phyloP scores from a whole-genome alignment of 352 stramenopile genomes.

The Pythium biforme region DNA sequence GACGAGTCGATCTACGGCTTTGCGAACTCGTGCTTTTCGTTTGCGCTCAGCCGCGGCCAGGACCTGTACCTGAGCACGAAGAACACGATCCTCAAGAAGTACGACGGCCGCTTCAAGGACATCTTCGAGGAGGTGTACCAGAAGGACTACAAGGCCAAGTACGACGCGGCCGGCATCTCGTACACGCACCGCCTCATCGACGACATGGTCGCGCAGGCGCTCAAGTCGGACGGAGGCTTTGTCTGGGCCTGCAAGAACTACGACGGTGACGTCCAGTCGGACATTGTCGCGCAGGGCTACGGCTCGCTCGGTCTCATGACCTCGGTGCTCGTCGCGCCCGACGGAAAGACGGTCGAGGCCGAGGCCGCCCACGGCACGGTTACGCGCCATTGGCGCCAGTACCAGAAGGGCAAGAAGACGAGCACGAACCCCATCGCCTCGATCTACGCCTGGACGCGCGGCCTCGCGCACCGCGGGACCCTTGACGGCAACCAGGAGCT shows the following conservation, averaged over 20 bases:
- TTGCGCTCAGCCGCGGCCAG: constrained; percentile 60
- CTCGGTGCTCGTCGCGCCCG: constrained; percentile 74
- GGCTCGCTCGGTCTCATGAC: constrained; percentile 90
- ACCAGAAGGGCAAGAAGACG: constrained; percentile 88
- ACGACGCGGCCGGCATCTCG: constrained; percentile 66
- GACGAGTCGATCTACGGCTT: constrained; percentile 76
- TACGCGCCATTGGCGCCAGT: constrained; percentile 85
- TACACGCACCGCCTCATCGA: constrained; percentile 89
- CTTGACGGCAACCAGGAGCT: constrained; percentile 82
- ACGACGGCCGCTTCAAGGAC: constrained; percentile 88
- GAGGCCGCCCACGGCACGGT: constrained; percentile 89
- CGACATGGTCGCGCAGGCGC: constrained; percentile 88
- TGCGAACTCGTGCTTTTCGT: constrained; percentile 64
- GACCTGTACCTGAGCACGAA: constrained; percentile 88
- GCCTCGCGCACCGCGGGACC: constrained; percentile 80
- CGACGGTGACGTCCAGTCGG: constrained; percentile 89
- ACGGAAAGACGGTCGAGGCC: constrained; percentile 87
- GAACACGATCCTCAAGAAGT: constrained; percentile 91
- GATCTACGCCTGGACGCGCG: constrained; percentile 89
- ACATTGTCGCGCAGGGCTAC: constrained; percentile 88
- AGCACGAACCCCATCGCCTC: constrained; percentile 88
- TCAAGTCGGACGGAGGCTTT: constrained; percentile 89
- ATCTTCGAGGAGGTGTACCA: constrained; percentile 89
- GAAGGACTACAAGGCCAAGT: constrained; percentile 71
- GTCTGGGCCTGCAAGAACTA: constrained; percentile 93